Evolutionary conservation across 495 filamentous ascomycete genomes (phyloP).

Genomic region (Aspergillus olivimuriae): DNA sequence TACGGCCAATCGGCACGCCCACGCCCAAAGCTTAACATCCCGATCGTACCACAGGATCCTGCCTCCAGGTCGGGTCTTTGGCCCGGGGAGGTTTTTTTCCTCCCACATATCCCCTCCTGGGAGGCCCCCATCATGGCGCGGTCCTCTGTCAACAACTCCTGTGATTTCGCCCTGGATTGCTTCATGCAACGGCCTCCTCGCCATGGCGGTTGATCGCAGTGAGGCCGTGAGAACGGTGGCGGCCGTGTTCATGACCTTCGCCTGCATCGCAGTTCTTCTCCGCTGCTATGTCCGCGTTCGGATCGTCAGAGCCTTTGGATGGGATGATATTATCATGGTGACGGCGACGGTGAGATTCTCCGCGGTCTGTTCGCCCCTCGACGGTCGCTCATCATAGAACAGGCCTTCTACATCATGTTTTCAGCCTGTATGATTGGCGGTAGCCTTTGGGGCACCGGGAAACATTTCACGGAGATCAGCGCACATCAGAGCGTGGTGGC

Average conservation of each 20-base stretch:
- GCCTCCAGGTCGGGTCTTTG: too few relatives aligned
- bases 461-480: constrained; percentile 6
- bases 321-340: constrained; percentile 15
- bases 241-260: constrained; percentile 5
- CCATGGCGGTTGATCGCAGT: constrained; percentile 7
- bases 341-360: constrained; percentile 6
- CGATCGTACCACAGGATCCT: too few relatives aligned
- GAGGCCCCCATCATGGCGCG: too few relatives aligned
- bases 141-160: too few relatives aligned
- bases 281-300: constrained; percentile 12
- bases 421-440: constrained; percentile 16
- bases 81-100: too few relatives aligned
- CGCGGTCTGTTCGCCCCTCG: background rate
- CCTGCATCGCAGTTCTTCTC: constrained; percentile 3
- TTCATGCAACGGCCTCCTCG: too few relatives aligned
- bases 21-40: too few relatives aligned
- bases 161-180: too few relatives aligned
- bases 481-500: constrained; percentile 9
- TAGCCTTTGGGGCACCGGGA: constrained; percentile 14
- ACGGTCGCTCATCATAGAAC: background rate
- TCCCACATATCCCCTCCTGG: too few relatives aligned
- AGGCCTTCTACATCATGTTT: constrained; percentile 14
- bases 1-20: too few relatives aligned
- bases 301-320: constrained; percentile 14
- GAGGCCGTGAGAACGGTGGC: constrained; percentile 6